Evolutionary conservation across 306 rosid genomes (phyloP), one percentile per base, ranked within the genome.

Genomic region (Lathyrus aphaca): DNA sequence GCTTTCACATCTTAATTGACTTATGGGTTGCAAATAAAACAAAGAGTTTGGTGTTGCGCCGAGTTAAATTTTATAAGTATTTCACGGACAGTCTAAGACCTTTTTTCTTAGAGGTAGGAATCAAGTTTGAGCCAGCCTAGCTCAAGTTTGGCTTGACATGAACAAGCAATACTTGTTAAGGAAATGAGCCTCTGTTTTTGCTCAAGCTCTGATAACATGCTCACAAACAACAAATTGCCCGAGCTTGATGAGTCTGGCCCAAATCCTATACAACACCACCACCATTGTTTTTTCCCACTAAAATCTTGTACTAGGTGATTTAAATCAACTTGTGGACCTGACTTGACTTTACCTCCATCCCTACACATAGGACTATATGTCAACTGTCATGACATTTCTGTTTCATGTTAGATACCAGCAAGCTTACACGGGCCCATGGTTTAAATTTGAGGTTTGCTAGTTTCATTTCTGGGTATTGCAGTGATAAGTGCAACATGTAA

Each of bases 341-440:
- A 48, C 66, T 38, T 37, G 48, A 62, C 30, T 64, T 64, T 12
- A 21, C 14, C 7, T 42, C 8, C 38, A 23, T 5, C 38, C 54
- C 54, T 13, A 42, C 38, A 10, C 25, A 2, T 49, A 38, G 32
- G 69, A 30, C 59, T 19, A 7, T 71, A 38, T 56, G 3, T 49
- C 18, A 27, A 58, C 42, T 6, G 38, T 54, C 19, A n/a, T 32
- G 58, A 32, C 56, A 29, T 69, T 69, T 75, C 58, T 40, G 48
- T 49, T 9, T 57, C 29, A 16, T 66, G 63, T 35, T 32, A 58
- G 45, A 58, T 65, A 40, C 74, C 30, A 49, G 46, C 57, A 71
- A 45, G 67, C 71, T 59, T 60, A 48, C 51, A 25, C 6, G 43
- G 44, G 40, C n/a, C 42, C 14, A 8, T 57, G 71, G 67, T 72